Evolutionary conservation across 805 yeast genomes (phyloP).

Genomic region (Candida adriatica): DNA sequence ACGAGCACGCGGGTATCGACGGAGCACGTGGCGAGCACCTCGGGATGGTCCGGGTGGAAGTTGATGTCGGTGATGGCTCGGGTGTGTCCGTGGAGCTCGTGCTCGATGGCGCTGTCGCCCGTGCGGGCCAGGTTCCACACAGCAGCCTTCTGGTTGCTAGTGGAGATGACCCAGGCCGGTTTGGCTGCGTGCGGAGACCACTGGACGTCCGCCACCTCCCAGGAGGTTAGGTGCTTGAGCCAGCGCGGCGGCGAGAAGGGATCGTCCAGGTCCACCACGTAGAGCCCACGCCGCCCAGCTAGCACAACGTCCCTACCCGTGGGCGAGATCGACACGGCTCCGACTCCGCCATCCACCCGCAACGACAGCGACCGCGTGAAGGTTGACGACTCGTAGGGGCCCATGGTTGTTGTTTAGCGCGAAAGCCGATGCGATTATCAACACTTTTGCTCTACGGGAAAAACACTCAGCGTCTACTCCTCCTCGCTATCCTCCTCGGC

Average conservation of each 20-base stretch:
- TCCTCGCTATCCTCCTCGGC: constrained; percentile 66
- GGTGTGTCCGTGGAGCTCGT: constrained; percentile 81
- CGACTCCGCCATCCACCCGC: constrained; percentile 85
- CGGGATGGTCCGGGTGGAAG: constrained; percentile 84
- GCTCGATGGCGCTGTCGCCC: constrained; percentile 72
- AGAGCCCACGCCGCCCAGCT: constrained; percentile 80
- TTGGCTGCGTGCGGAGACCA: constrained; percentile 91
- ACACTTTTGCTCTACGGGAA: too few species aligned
- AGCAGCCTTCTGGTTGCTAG: constrained; percentile 91
- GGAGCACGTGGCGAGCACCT: constrained; percentile 84
- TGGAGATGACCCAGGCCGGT: constrained; percentile 88
- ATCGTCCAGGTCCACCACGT: constrained; percentile 88
- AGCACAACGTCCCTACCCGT: constrained; percentile 89
- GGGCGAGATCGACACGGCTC: constrained; percentile 86
- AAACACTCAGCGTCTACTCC: too few species aligned
- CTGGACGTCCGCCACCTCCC: constrained; percentile 99
- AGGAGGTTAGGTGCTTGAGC: constrained; percentile 85
- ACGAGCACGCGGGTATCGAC: constrained; percentile 81
- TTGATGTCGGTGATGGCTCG: constrained; percentile 95
- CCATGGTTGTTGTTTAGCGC: background rate
- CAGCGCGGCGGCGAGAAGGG: constrained; percentile 94
- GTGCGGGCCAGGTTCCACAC: constrained; percentile 82
- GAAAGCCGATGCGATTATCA: background rate
- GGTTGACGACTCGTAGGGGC: constrained; percentile 43
- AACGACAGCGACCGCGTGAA: constrained; percentile 78